phyloP scores from a whole-genome alignment of 192 early-diverging fungal species.

The Lobosporangium transversale region DNA sequence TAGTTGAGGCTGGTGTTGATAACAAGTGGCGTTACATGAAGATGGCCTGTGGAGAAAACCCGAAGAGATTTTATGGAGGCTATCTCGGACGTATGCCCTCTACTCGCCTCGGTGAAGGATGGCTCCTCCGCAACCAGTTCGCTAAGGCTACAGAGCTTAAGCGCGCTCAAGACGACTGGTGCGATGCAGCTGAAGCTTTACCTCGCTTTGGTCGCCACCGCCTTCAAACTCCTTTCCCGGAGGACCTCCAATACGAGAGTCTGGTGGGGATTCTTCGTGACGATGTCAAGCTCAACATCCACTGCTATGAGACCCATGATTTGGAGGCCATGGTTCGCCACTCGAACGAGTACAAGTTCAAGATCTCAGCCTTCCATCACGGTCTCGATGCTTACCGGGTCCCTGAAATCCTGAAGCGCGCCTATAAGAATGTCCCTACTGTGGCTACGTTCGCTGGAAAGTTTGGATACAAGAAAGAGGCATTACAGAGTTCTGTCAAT shows the following conservation, averaged over 20 bases:
- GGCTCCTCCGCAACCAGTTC: slow-evolving; percentile 71
- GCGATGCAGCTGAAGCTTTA: slow-evolving; percentile 41
- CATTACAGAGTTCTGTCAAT: slow-evolving; percentile 71
- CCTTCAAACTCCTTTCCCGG: slow-evolving; percentile 65
- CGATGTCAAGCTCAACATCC: slow-evolving; percentile 74
- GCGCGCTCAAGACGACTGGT: slow-evolving; percentile 64
- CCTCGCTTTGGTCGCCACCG: slow-evolving; percentile 62
- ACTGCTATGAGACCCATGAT: slow-evolving; percentile 78
- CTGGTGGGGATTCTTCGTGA: slow-evolving; percentile 75
- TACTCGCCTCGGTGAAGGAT: slow-evolving; percentile 72
- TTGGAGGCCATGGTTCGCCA: slow-evolving; percentile 78
- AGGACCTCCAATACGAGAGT: slow-evolving; percentile 66
- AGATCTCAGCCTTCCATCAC: slow-evolving; percentile 80
- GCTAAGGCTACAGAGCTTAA: slow-evolving; percentile 59
- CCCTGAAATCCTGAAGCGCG: slow-evolving; percentile 68
- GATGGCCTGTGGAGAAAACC: slow-evolving; percentile 87
- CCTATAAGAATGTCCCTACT: slow-evolving; percentile 67
- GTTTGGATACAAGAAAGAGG: slow-evolving; percentile 83
- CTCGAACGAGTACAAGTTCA: slow-evolving; percentile 78
- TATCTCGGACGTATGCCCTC: slow-evolving; percentile 65
- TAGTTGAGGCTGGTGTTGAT: slow-evolving; percentile 62
- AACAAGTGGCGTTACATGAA: slow-evolving; percentile 78
- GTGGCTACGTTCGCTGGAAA: slow-evolving; percentile 75
- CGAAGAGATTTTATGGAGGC: slow-evolving; percentile 74
- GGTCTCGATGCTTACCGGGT: slow-evolving; percentile 81